Evolutionary conservation across 2,329 filamentous ascomycete species (phyloP), one percentile per base, ranked within the genome.

Genomic region (Huntiella omanensis): DNA sequence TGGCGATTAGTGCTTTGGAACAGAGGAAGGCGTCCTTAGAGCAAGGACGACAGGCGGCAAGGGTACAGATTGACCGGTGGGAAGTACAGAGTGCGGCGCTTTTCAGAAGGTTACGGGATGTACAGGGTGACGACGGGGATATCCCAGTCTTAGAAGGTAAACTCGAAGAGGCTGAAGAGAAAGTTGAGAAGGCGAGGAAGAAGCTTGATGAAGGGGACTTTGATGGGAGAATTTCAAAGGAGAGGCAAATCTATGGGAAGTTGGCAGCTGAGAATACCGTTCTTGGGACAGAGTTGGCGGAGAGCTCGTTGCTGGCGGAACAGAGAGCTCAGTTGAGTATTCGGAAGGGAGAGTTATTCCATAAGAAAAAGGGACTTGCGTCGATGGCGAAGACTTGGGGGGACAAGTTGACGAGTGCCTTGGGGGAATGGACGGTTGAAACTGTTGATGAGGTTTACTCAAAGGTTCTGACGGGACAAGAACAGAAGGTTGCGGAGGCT

Each of bases 301-400:
- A 92, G 55, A 84, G 80, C 49, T 93, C 83, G 2, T 77, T 79
- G 48, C 73, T 83, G 48, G 85, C 86, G 4, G 77, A 80, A 3
- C 86, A 93, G 51, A 73, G 86, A 34, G 91, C 88, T 10, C 80
- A 83, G 54, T 69, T 98, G 8, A 83, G 93, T 48, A 77, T 83
- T 54, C 70, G 87, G 33, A 86, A 81, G 55, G 87, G 86, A 54
- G 83, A 94, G 56, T 62, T 85, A 22, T 73, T 75, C 52, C 79
- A 85, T 53, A 75, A 80, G 47, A 74, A 82, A 58, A 72, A 75
- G 33, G 82, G 81, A 51, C 66, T 96, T 2, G 73, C 86, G 6
- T 91, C 83, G 0, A 75, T 95, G 64, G 74, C 68, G 51, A 75
- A 68, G 41, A 84, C 84, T 0, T 84, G 92, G 66, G 73, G 70